Conservation (phyloP, 306 rosid species). For the Fragaria vesca region DNA sequence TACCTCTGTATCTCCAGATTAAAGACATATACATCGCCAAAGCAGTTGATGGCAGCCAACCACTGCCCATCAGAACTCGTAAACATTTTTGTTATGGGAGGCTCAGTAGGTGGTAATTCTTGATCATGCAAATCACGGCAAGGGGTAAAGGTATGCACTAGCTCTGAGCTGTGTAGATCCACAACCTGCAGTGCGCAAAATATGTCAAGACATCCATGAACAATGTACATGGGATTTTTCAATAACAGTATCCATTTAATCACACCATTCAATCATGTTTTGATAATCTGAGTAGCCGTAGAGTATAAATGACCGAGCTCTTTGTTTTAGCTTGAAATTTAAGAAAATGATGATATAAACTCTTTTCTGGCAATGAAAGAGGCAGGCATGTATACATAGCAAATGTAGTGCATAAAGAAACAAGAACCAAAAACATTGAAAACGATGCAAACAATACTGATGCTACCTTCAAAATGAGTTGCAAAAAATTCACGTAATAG, state of each 20-base stretch:
- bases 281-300: neutral
- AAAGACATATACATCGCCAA: slow-evolving; percentile 88
- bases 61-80: slow-evolving; percentile 94
- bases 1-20: slow-evolving; percentile 82
- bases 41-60: slow-evolving; percentile 96
- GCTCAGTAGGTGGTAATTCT: slow-evolving; percentile 62
- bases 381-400: neutral
- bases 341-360: neutral
- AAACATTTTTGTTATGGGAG: slow-evolving; percentile 91
- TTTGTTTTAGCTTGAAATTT: neutral
- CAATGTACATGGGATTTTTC: neutral
- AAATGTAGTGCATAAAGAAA: neutral
- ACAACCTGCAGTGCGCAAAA: slow-evolving; percentile 55
- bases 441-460: neutral
- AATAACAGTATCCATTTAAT: neutral
- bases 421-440: neutral
- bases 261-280: neutral
- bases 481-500: neutral
- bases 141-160: slow-evolving; percentile 75
- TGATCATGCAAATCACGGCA: slow-evolving; percentile 51
- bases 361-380: neutral
- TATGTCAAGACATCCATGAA: slow-evolving; percentile 13
- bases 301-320: neutral
- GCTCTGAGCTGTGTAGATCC: slow-evolving; percentile 47
- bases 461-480: neutral